phyloP scores from a whole-genome alignment of 805 yeast species.

The Wickerhamiella kazuoi region DNA sequence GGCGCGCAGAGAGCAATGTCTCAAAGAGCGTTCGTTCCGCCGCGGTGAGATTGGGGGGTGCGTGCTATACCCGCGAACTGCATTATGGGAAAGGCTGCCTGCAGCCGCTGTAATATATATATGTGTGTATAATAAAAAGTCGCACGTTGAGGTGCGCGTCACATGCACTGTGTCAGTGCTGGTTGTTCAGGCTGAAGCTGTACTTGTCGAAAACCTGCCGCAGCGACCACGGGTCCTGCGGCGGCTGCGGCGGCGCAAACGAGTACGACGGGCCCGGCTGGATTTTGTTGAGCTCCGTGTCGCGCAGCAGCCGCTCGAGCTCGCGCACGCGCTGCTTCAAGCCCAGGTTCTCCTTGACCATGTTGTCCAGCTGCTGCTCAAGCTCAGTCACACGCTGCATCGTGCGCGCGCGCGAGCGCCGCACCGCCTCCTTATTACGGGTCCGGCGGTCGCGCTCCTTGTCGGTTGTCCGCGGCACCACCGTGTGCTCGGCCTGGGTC shows the following conservation, averaged over 20 bases:
- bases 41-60: too few species aligned
- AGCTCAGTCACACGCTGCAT: conserved; percentile 72
- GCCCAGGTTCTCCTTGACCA: not conserved
- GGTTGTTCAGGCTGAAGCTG: not conserved
- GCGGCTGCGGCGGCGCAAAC: not conserved
- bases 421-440: conserved; percentile 80
- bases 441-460: conserved; percentile 41
- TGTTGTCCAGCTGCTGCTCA: conserved; percentile 25
- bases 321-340: not conserved
- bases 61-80: too few species aligned
- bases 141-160: too few species aligned
- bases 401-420: conserved; percentile 86
- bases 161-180: too few species aligned
- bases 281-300: not conserved
- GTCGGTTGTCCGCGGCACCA: conserved; percentile 7
- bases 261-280: not conserved
- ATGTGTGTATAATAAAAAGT: too few species aligned
- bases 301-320: not conserved
- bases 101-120: not conserved
- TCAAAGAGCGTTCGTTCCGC: too few species aligned
- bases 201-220: not conserved
- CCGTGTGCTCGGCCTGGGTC: not conserved
- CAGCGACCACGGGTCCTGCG: not conserved
- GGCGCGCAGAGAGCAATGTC: too few species aligned
- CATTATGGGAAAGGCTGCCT: not conserved